Base-by-base conservation (phyloP, 495 filamentous ascomycete species). In the Aspergillus sclerotioniger region DNA sequence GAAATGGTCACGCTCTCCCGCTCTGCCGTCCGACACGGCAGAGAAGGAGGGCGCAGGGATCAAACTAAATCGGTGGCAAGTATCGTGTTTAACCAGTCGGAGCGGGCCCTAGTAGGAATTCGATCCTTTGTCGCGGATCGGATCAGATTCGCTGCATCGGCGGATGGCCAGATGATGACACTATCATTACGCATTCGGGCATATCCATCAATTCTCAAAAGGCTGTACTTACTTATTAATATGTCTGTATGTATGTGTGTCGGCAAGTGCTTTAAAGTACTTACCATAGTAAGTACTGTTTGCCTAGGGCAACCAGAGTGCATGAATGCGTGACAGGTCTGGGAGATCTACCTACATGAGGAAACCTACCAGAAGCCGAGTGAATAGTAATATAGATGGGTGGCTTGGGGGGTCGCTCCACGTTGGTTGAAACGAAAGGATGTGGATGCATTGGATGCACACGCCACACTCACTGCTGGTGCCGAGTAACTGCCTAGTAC, bases 61-160 rank as follows among this genome's bases (percentile, higher is more conserved):
- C 37, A 41, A 3, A 41, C n/a, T 13, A 41, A 3, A 41, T 41
- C 37, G 37, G 37, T 41, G 37, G 37, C 37, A n/a, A 41, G 33
- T 9, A 13, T 9, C 9, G 33, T 9, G 33, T 3, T 9, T 35
- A 8, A 10, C 33, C 2, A 10, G 33, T 10, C 9, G 33, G 9
- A 2, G 33, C 13, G 8, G 33, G 33, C 3, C n/a, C 13, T 41
- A 15, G n/a, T n/a, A n/a, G n/a, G n/a, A n/a, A 41, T 41, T 41
- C 37, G 37, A 41, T 41, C 37, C 9, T 15, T 13, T n/a, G 37
- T 15, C n/a, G 37, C 10, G 13, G 37, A 41, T 41, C 37, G 6
- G 37, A 41, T 41, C 37, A n/a, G 37, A 41, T 41, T 41, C 37
- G 37, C 37, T 41, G 37, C 37, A 41, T 41, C n/a, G 37, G n/a